These are phyloP conservation scores for Trichophyton rubrum DNA, from an alignment of 2,329 filamentous ascomycete genomes.

Conservation along the genomic window DNA sequence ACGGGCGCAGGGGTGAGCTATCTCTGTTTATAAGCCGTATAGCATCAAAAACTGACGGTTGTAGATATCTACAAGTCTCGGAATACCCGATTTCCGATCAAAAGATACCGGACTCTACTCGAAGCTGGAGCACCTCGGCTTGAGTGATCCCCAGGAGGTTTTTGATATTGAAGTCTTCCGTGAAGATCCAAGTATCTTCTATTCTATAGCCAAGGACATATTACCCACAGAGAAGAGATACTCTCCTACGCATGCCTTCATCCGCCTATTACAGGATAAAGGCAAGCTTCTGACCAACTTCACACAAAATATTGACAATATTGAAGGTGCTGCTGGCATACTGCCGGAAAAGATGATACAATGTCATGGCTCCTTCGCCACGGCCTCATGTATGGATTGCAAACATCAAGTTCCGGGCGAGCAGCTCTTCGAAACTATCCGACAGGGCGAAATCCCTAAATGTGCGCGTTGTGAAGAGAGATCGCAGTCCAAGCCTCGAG, in stretches of 20 bases:
- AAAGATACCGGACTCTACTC: slow-evolving; percentile 87
- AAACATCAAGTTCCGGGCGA: slow-evolving; percentile 60
- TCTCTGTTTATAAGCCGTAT: neutral
- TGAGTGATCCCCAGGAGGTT: slow-evolving; percentile 80
- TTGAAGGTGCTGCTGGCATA: slow-evolving; percentile 79
- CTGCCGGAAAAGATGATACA: slow-evolving; percentile 72
- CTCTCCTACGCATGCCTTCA: slow-evolving; percentile 90
- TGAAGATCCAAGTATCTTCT: slow-evolving; percentile 80
- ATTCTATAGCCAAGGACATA: slow-evolving; percentile 81
- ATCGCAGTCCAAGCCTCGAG: slow-evolving; percentile 37
- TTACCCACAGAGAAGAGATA: slow-evolving; percentile 66
- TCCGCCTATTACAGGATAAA: slow-evolving; percentile 74
- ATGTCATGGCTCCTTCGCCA: slow-evolving; percentile 93
- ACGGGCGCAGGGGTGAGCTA: slow-evolving; percentile 65
- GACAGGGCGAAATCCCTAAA: slow-evolving; percentile 59
- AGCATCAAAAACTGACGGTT: slow-evolving; percentile 6
- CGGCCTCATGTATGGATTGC: slow-evolving; percentile 78
- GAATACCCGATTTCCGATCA: slow-evolving; percentile 93
- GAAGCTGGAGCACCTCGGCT: slow-evolving; percentile 63
- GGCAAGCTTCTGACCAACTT: slow-evolving; percentile 91
- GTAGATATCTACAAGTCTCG: slow-evolving; percentile 81
- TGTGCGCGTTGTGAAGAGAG: slow-evolving; percentile 58
- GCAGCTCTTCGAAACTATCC: slow-evolving; percentile 66
- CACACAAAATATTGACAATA: slow-evolving; percentile 97
- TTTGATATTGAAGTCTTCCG: slow-evolving; percentile 85